Evolutionary conservation across 768 basidiomycete species (phyloP).

Genomic region (Nevesoporus exiguus): DNA sequence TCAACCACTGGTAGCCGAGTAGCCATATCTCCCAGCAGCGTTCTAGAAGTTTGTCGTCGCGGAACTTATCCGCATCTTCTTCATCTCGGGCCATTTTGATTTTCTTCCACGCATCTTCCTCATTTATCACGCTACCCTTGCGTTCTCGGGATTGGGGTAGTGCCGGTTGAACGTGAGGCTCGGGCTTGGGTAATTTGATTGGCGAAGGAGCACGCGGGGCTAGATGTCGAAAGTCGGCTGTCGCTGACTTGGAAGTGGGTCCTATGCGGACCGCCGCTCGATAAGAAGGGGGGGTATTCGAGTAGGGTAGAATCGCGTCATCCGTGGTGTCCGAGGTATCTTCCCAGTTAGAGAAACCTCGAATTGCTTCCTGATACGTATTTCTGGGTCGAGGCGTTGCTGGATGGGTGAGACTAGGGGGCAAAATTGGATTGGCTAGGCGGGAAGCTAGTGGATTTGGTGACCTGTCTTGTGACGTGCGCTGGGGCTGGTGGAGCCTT

Average conservation of each 20-base stretch:
- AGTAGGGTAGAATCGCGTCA: slow-evolving; percentile 29
- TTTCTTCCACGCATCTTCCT: slow-evolving; percentile 77
- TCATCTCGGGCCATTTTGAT: slow-evolving; percentile 69
- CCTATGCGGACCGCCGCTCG: slow-evolving; percentile 37
- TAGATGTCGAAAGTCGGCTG: slow-evolving; percentile 10
- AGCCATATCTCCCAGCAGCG: slow-evolving; percentile 77
- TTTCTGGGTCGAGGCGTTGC: slow-evolving; percentile 29
- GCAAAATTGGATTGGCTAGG: slow-evolving; percentile 25
- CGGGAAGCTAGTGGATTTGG: slow-evolving; percentile 10
- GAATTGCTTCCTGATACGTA: slow-evolving; percentile 7
- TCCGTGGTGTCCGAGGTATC: slow-evolving; percentile 38
- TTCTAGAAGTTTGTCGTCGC: slow-evolving; percentile 58
- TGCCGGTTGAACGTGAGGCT: slow-evolving; percentile 15
- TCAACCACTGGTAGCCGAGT: slow-evolving; percentile 67
- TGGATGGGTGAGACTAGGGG: slow-evolving; percentile 26
- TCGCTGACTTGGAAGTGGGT: slow-evolving; percentile 15
- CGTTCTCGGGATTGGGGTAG: slow-evolving; percentile 34
- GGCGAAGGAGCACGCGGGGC: slow-evolving; percentile 26
- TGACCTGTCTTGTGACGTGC: slow-evolving; percentile 8
- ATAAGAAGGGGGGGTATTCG: slow-evolving; percentile 50
- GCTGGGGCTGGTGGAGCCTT: slow-evolving; percentile 8
- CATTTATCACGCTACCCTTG: slow-evolving; percentile 52
- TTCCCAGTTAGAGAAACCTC: slow-evolving; percentile 31
- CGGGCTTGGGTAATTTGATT: slow-evolving; percentile 28
- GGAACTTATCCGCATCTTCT: slow-evolving; percentile 65